A percentile compares a stretch with the other conserved stretches of the same genome.
Evolutionary conservation across 2,329 filamentous ascomycete genomes (phyloP).

Genomic region (Diplodia mutila): DNA sequence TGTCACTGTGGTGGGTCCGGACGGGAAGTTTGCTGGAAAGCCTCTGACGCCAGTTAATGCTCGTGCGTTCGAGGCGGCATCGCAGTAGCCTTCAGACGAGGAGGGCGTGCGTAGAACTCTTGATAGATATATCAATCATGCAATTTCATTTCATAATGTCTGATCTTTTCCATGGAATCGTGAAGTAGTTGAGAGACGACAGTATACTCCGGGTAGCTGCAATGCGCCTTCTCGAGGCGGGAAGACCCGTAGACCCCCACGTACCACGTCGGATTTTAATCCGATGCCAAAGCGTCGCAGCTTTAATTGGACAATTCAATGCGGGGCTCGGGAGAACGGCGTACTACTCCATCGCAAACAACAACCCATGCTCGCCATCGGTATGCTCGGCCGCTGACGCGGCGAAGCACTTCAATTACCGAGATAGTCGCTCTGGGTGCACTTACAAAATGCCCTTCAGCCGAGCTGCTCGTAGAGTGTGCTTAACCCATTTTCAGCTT

Average conservation of each 20-base stretch:
- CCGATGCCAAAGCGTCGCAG: background rate
- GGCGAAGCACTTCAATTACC: background rate
- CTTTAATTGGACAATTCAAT: background rate
- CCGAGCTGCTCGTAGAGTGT: background rate
- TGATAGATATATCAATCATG: no score
- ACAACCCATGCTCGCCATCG: background rate
- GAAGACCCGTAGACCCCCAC: background rate
- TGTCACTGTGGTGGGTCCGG: conserved; percentile 43
- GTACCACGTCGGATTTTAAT: conserved; percentile 4
- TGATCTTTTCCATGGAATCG: no score
- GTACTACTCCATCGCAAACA: background rate
- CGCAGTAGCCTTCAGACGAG: no score
- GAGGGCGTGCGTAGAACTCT: no score
- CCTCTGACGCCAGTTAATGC: conserved; percentile 60
- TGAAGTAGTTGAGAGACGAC: no score
- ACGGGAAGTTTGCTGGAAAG: conserved; percentile 46
- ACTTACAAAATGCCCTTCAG: background rate
- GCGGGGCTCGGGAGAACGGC: conserved; percentile 3
- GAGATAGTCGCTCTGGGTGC: background rate
- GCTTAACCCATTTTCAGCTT: background rate
- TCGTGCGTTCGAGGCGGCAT: conserved; percentile 41
- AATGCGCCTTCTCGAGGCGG: background rate
- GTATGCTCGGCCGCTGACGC: background rate
- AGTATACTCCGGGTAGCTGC: background rate
- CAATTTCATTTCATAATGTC: no score